phyloP scores from a whole-genome alignment of 2,329 filamentous ascomycete genomes.

The Diaporthe ampelina region DNA sequence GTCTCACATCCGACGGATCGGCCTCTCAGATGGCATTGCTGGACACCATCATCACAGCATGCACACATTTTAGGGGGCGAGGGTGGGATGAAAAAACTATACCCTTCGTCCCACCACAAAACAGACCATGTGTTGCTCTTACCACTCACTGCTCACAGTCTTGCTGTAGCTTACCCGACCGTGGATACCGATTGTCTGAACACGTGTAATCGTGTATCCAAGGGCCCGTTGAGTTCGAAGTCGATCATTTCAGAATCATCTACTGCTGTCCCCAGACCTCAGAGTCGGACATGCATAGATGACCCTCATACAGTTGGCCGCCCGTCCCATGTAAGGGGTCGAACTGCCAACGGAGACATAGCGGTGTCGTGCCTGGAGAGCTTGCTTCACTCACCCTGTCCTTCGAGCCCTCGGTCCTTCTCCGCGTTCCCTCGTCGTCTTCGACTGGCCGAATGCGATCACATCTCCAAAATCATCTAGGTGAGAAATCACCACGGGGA shows the following conservation, averaged over 20 bases:
- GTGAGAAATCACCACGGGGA: neutral
- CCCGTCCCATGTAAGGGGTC: neutral
- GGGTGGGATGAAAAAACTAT: conserved; percentile 12
- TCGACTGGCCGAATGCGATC: neutral
- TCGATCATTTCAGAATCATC: too few relatives aligned
- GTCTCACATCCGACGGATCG: conserved; percentile 9
- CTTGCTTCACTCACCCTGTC: neutral
- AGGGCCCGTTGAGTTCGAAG: too few relatives aligned
- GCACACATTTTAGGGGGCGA: conserved; percentile 15
- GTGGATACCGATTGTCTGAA: neutral
- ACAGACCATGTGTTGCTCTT: neutral
- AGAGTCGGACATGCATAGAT: neutral
- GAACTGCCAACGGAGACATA: neutral
- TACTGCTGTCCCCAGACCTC: neutral
- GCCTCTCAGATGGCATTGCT: conserved; percentile 32
- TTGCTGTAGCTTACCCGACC: neutral
- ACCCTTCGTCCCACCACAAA: neutral
- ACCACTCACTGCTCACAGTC: neutral
- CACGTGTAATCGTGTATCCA: neutral
- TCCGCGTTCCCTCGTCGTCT: neutral
- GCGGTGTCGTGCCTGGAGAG: neutral
- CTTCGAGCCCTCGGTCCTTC: neutral
- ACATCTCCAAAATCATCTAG: neutral
- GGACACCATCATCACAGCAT: conserved; percentile 31
- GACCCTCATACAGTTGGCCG: neutral